Evolutionary conservation across 495 filamentous ascomycete genomes (phyloP), one percentile per base, ranked within the genome.

Genomic region (Letharia lupina): DNA sequence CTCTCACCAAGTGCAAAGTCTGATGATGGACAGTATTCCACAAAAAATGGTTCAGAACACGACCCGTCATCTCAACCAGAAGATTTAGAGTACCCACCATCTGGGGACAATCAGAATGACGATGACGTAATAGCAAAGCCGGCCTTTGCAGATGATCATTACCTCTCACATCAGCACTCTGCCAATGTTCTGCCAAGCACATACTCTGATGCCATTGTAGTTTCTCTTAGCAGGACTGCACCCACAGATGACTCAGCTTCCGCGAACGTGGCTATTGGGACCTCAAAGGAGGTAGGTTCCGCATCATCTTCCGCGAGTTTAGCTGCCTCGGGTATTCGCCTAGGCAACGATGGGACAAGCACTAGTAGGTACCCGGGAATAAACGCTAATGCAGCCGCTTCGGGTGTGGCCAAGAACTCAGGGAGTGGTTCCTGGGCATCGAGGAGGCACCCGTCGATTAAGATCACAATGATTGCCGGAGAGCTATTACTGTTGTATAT

Each of bases 391-490:
- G 2, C 13, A 18, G 3, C 31, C 18, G 31, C 52, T 4, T 33
- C 52, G 7, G 8, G 13, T 18, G 23, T 6, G 7, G 52, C 8
- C 13, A 56, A 56, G 52, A 35, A 31, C 31, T 56, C 52, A 5
- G 52, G 28, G 13, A 56, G 13, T 7, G 35, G 28, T 0, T 16
- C 35, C 11, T 35, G 35, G 6, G 28, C 31, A 18, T 5, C 4
- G 12, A 56, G 15, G 52, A 56, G 31, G 52, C 31, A 18, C 1
- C 4, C 52, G 7, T 28, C 35, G 52, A 56, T 1, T 0, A 35
- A 1, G 0, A 3, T 18, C 0, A 18, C 2, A 0, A 33, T 7
- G 0, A 35, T 28, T 31, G 52, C 15, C 7, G 4, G 13, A 35
- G 31, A 16, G 12, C 31, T 56, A 20, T 2, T 28, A 6, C 13